Evolutionary conservation across 495 filamentous ascomycete species (phyloP), one percentile per base, ranked within the genome.

Genomic region (Penicillium fimorum): DNA sequence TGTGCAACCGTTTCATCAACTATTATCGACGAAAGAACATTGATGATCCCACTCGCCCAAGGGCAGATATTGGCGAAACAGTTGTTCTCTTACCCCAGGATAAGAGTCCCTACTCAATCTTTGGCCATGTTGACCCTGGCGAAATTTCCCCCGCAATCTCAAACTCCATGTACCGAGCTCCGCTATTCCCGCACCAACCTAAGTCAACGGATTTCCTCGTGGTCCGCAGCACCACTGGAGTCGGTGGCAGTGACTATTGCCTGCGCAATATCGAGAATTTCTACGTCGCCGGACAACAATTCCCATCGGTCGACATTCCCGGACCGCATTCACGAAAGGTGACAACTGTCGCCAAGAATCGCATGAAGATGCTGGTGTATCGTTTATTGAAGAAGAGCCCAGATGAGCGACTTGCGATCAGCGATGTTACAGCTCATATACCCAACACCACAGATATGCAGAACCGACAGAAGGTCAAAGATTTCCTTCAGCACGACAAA

Each of bases 1-100:
- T 99, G 94, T 93, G 91, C 48, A 93, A 85, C 67, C 87, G 90
- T 40, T 83, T 97, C 40, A 88, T 97, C 73, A 97, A 97, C 64
- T 97, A 97, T 73, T 96, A 96, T 66, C 87, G 94, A 15, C 87
- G 92, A 32, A 94, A 90, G 66, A 87, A 88, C 61, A 82, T 81
- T 29, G 89, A 92, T 25, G 91, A 95, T 66, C 78, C 82, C 38
- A 82, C 84, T 13, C 81, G 89, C 4, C 89, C 88, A 1, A 89
- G 87, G 68, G 79, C 78, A 8, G 88, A 92, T 9, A 81, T 97
- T 60, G 94, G 94, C 22, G 94, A 99, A 74, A 88, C 87, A 3
- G 81, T 81, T 41, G 84, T 96, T 11, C 82, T 99, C 30, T 79
- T 97, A 46, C 90, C 91, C 6, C 91, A 97, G 64, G 94, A 99